A percentile compares a stretch with the other conserved stretches of the same genome.
Evolutionary conservation across 768 basidiomycete genomes (phyloP).

Genomic region (Rossbeevera mucosa): DNA sequence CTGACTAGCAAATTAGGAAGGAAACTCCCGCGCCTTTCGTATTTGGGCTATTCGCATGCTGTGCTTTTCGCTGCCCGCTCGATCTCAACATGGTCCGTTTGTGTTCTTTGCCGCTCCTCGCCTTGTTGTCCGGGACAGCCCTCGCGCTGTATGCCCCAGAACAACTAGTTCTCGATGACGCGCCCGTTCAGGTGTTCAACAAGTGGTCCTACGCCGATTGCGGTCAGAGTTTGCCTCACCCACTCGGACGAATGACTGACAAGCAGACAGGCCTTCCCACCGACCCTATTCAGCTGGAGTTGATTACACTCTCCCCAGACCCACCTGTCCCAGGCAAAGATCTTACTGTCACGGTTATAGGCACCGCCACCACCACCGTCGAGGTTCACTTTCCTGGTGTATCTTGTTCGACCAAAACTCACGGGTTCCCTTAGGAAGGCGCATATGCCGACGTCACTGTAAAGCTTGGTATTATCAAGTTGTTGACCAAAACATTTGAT

Average conservation of each 20-base stretch:
- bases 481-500: slow-evolving; percentile 81
- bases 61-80: slow-evolving; percentile 16
- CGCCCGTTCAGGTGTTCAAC: slow-evolving; percentile 33
- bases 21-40: slow-evolving; percentile 18
- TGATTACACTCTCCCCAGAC: slow-evolving; percentile 75
- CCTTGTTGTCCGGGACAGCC: slow-evolving; percentile 23
- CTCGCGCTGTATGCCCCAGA: slow-evolving; percentile 22
- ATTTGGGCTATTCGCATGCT: slow-evolving; percentile 18
- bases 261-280: slow-evolving; percentile 36
- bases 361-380: slow-evolving; percentile 51
- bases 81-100: slow-evolving; percentile 29
- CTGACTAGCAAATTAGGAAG: slow-evolving; percentile 3
- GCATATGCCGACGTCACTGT: slow-evolving; percentile 87
- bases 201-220: slow-evolving; percentile 71
- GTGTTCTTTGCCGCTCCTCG: slow-evolving; percentile 23
- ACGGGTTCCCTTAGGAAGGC: slow-evolving; percentile 61
- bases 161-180: slow-evolving; percentile 31
- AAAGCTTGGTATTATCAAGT: slow-evolving; percentile 89
- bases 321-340: slow-evolving; percentile 86
- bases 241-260: slow-evolving; percentile 2
- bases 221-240: slow-evolving; percentile 47
- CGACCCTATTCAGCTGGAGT: slow-evolving; percentile 59
- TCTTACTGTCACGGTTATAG: slow-evolving; percentile 80
- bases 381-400: slow-evolving; percentile 45
- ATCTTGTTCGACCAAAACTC: slow-evolving; percentile 1